These are phyloP conservation scores for Laburnicola sp. DNA, from an alignment of 2,329 filamentous ascomycete species.

Conservation along the genomic window DNA sequence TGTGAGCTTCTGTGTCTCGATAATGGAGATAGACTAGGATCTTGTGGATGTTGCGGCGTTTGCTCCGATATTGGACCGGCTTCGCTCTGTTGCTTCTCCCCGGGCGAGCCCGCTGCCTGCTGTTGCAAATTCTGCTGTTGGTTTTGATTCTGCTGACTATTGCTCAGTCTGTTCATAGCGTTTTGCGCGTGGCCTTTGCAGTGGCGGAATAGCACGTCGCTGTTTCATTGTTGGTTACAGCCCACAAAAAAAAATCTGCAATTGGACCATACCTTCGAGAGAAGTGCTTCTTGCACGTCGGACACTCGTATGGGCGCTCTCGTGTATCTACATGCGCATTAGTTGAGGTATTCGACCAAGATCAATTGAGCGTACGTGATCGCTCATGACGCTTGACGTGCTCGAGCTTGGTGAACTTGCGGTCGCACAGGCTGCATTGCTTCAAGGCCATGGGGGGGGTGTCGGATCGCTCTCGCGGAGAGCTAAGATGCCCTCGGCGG, in stretches of 20 bases:
- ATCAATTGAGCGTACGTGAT: conserved; percentile 51
- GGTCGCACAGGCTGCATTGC: conserved; percentile 53
- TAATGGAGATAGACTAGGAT: conserved; percentile 31
- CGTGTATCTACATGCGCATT: conserved; percentile 52
- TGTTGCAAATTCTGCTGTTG: conserved; percentile 29
- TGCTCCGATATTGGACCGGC: conserved; percentile 22
- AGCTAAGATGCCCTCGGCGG: conserved; percentile 5
- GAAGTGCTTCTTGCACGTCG: conserved; percentile 58
- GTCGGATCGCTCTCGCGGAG: conserved; percentile 6
- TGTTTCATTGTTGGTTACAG: conserved; percentile 30
- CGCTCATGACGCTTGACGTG: conserved; percentile 60
- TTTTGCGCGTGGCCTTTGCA: conserved; percentile 55
- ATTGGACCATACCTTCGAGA: conserved; percentile 52
- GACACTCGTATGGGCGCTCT: conserved; percentile 59
- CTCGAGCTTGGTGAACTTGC: conserved; percentile 60
- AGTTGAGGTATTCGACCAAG: conserved; percentile 19
- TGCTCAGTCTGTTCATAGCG: conserved; percentile 41
- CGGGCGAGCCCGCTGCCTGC: conserved; percentile 17
- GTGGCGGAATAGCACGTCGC: conserved; percentile 56
- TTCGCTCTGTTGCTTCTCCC: conserved; percentile 27
- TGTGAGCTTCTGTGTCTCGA: conserved; percentile 29
- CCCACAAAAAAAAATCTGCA: conserved; percentile 16
- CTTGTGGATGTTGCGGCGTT: conserved; percentile 29
- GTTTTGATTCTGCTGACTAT: conserved; percentile 33
- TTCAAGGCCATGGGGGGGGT: conserved; percentile 41